Conservation (phyloP, 1,284 basidiomycete species). For the Apiotrichum veenhuisii region DNA sequence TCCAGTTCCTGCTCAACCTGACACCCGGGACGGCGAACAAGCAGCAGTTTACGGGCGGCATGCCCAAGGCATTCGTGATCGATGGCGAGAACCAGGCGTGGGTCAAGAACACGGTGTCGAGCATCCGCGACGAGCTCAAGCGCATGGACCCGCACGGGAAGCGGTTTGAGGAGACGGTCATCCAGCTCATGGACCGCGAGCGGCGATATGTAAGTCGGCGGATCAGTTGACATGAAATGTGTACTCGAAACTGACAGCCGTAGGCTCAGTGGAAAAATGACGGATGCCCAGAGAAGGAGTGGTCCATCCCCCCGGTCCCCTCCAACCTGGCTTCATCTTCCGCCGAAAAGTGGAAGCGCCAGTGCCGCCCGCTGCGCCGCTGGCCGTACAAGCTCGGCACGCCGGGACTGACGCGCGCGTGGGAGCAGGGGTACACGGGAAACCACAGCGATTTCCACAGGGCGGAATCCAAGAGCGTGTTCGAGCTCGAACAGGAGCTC, state of each 20-base stretch:
- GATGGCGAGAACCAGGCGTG: constrained; percentile 31
- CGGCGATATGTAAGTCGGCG: constrained; percentile 35
- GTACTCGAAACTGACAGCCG: background rate
- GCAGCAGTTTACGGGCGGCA: constrained; percentile 43
- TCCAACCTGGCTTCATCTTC: constrained; percentile 11
- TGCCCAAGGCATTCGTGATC: constrained; percentile 45
- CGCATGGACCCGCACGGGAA: constrained; percentile 35
- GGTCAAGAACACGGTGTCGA: constrained; percentile 28
- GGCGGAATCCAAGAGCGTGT: constrained; percentile 10
- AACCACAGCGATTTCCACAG: constrained; percentile 34
- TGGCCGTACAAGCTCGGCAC: constrained; percentile 40
- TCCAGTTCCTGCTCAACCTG: constrained; percentile 46
- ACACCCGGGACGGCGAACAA: constrained; percentile 34
- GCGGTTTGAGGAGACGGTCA: constrained; percentile 35
- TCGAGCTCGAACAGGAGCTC: constrained; percentile 30
- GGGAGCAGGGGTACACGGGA: constrained; percentile 30
- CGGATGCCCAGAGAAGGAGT: constrained; percentile 37
- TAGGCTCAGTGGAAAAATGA: constrained; percentile 48
- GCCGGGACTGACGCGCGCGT: constrained; percentile 31
- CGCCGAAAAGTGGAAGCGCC: constrained; percentile 20
- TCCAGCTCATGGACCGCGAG: constrained; percentile 39
- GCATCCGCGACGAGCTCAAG: constrained; percentile 35
- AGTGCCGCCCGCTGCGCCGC: constrained; percentile 21
- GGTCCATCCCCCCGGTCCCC: constrained; percentile 34
- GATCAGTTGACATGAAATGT: too few relatives aligned